A percentile compares a stretch with the other conserved stretches of the same genome.
Conservation (phyloP, 2,329 filamentous ascomycete genomes). For the Aureobasidium sp. region DNA sequence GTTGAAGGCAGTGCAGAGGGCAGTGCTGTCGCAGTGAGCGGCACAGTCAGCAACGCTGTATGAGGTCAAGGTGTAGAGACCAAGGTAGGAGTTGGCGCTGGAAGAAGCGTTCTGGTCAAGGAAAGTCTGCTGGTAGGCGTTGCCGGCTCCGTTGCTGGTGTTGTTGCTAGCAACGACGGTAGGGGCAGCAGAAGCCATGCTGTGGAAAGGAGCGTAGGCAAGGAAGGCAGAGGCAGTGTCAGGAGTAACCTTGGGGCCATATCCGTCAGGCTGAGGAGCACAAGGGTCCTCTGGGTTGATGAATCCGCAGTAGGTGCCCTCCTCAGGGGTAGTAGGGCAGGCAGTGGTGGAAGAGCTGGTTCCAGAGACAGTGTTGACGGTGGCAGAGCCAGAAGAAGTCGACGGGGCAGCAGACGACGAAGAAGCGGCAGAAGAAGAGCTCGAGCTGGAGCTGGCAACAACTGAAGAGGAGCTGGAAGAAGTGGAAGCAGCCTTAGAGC, state of each 20-base stretch:
- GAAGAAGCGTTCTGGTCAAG: constrained; percentile 20
- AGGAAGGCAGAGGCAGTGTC: constrained; percentile 25
- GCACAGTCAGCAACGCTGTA: constrained; percentile 21
- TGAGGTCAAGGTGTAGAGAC: constrained; percentile 20
- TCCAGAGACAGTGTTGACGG: constrained; percentile 12
- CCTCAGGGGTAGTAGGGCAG: constrained; percentile 27
- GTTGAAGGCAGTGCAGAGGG: constrained; percentile 21
- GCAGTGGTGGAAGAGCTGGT: constrained; percentile 24
- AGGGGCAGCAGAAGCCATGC: constrained; percentile 22
- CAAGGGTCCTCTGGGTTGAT: constrained; percentile 29
- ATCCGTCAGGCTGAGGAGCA: constrained; percentile 23
- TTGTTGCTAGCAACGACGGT: constrained; percentile 20
- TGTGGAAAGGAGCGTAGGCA: constrained; percentile 22
- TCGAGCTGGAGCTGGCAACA: neutral
- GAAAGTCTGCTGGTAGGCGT: constrained; percentile 22
- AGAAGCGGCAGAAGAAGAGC: constrained; percentile 6
- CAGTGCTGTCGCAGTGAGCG: constrained; percentile 19
- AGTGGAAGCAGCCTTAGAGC: neutral
- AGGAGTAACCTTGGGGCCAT: constrained; percentile 22
- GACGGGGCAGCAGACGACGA: neutral
- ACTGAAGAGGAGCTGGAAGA: neutral
- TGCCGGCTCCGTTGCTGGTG: neutral
- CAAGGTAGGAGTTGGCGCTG: constrained; percentile 21
- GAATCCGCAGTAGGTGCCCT: constrained; percentile 32
- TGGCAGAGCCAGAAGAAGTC: constrained; percentile 13